Base-by-base conservation (phyloP, 495 filamentous ascomycete species). In the Neurospora pannonica region DNA sequence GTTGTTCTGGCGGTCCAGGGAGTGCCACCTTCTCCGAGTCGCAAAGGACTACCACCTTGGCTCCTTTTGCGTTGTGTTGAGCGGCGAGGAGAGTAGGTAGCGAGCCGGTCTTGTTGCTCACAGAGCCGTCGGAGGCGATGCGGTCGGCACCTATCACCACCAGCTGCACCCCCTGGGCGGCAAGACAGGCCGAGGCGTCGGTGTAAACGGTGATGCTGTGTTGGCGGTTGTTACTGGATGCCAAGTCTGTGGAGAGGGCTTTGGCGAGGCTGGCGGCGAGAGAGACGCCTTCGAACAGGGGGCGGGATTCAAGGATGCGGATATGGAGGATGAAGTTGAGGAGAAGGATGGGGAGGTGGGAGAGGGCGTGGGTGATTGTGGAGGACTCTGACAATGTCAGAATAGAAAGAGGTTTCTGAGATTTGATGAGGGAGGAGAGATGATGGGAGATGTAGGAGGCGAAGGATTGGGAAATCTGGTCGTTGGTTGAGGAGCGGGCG, bases 51-150 rank as follows among this genome's bases (percentile, higher is more conserved):
- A 90, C 78, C 0, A 91, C 81, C 74, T 86, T 85, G 21, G 28
- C 17, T 11, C 5, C n/a, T 10, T 5, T 11, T 8, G 81, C 79
- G 3, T 86, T 78, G 60, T 86, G 77, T 38, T 82, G 86, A 0
- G 87, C 86, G 69, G 85, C 80, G 2, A 90, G 81, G 0, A 88
- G 84, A 3, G 85, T 84, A 2, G 90, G 85, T 0, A 92, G 78
- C 0, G 88, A 90, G 4, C 91, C 91, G 0, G 85, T 89, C 77
- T 93, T 93, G 81, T 92, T 92, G 75, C 86, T 88, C 5, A 92
- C 87, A n/a, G 83, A 81, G 1, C 88, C 88, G 13, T 85, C 83
- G 0, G 81, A 77, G 11, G 88, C 85, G 39, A 92, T 89, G 19
- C 86, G 82, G 72, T 93, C 91, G 15, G 89, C 89, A 7, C 91